phyloP scores from a whole-genome alignment of 768 basidiomycete species.

The Saitozyma sp. region DNA sequence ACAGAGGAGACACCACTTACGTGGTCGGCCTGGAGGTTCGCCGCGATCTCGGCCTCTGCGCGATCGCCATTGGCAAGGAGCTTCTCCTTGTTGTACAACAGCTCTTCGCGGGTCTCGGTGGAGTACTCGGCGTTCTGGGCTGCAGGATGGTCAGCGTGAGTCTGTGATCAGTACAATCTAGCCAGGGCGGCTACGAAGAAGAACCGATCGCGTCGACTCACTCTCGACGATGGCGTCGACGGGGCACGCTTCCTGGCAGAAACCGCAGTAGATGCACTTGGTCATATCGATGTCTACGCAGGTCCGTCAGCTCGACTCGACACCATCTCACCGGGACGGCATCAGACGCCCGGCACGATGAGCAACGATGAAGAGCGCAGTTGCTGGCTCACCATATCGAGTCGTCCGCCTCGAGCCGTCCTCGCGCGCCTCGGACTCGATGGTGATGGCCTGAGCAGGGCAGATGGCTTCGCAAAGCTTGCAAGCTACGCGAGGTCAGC shows the following conservation, averaged over 20 bases:
- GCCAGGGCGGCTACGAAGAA: neutral
- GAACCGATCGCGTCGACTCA: constrained; percentile 55
- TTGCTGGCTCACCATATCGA: constrained; percentile 74
- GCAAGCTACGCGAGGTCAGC: constrained; percentile 65
- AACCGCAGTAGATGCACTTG: constrained; percentile 99
- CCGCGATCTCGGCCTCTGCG: constrained; percentile 96
- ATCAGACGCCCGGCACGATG: neutral
- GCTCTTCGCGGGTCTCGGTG: constrained; percentile 95
- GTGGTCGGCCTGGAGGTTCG: constrained; percentile 63
- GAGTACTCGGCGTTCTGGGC: constrained; percentile 98
- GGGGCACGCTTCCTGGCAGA: constrained; percentile 99
- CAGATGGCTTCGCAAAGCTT: constrained; percentile 99
- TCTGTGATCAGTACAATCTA: neutral
- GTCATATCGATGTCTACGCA: constrained; percentile 95
- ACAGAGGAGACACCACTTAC: constrained; percentile 31
- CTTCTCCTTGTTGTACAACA: constrained; percentile 99
- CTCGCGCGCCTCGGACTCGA: constrained; percentile 92
- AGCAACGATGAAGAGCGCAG: neutral
- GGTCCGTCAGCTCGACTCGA: constrained; percentile 7
- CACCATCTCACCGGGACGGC: neutral
- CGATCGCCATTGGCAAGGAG: constrained; percentile 92
- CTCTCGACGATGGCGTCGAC: constrained; percentile 99
- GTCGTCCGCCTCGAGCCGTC: constrained; percentile 97
- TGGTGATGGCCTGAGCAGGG: constrained; percentile 98
- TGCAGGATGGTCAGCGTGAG: constrained; percentile 47